Base-by-base conservation (phyloP, 371 early-diverging fungal species). In the Blyttiomyces sp. region DNA sequence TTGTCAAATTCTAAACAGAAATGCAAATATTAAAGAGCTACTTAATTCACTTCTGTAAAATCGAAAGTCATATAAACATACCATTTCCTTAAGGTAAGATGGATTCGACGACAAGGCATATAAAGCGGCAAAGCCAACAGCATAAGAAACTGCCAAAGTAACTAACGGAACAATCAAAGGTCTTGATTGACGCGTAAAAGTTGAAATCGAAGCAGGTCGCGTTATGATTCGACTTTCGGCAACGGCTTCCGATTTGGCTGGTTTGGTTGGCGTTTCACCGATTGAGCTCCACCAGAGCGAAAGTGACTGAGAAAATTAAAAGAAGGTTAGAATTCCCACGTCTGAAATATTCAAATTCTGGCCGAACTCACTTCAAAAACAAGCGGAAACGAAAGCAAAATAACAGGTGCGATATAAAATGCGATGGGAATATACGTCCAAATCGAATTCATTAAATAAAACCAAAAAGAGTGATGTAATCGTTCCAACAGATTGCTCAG, bases 391-490 rank as follows among this genome's bases (percentile, higher is more conserved):
- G 71, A 57, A 0, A 72, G 63, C 16, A 72, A 45, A 30, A 87
- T 84, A 3, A 88, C 80, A 0, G 94, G 91, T 1, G 92, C 91
- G 70, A 94, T 85, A 63, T 94, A 96, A 50, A 88, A 82, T 27
- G 89, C 89, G 43, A 96, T 88, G 1, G 95, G 92, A 13, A 94
- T 87, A 74, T 89, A 94, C 26, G 80, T 81, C 19, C 73, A 59
- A 24, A 87, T 81, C 16, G 81, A 77, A n/a, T 90, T 88, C 61
- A 95, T 77, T 16, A 94, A 72, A 69, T 97, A 97, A 61, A 96
- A 94, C 79, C 93, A 94, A 77, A 90, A 95, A 7, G 95, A 90
- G 63, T 96, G 96, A 64, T 97, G 98, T 32, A 97, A 83, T 56
- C 91, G 87, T 63, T 97, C 98, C 36, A 97, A 77, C 44, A 97